Evolutionary conservation across 2,329 filamentous ascomycete genomes (phyloP), one percentile per base, ranked within the genome.

Genomic region (Colletotrichum sp.): DNA sequence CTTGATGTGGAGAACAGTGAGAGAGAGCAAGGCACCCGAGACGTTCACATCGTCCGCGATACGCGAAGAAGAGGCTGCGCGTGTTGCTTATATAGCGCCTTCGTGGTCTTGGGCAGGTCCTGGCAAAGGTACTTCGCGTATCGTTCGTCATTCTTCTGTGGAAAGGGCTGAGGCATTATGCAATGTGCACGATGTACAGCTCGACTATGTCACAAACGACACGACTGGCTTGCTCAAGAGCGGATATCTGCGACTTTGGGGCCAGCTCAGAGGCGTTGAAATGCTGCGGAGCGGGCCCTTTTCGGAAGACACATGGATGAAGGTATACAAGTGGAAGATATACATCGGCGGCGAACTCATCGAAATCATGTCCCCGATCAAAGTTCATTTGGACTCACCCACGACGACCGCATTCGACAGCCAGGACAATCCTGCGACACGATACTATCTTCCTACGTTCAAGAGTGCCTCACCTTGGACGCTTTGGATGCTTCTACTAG

Each of bases 51-150:
- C 8, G 4, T 28, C 55, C 13, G 21, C 26, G 8, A 28, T 0
- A 3, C 0, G 16, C 0, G 21, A 16, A 24, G 26, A 58, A 24
- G 43, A 21, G 0, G 43, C n/a, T 4, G 43, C 43, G 3, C 43
- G 43, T 21, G 0, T 2, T 13, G 4, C 0, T 0, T 21, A 48
- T 2, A 13, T 48, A 21, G 43, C 43, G 43, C 43, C 43, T n/a
- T 48, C 43, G 43, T 48, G 43, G 43, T 48, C 43, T 48, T 48
- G 43, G n/a, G 43, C 43, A 1, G 43, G 43, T 4, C 43, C 43
- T 3, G n/a, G n/a, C 0, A 48, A 48, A 13, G 43, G 43, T 3
- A 48, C n/a, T 21, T 48, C 43, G 6, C 43, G 43, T 13, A 3
- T 48, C 2, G 43, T 48, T 48, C 43, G 43, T 21, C 55, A 32